phyloP scores from a whole-genome alignment of 2,329 filamentous ascomycete species.

The Aspergillus sp. region DNA sequence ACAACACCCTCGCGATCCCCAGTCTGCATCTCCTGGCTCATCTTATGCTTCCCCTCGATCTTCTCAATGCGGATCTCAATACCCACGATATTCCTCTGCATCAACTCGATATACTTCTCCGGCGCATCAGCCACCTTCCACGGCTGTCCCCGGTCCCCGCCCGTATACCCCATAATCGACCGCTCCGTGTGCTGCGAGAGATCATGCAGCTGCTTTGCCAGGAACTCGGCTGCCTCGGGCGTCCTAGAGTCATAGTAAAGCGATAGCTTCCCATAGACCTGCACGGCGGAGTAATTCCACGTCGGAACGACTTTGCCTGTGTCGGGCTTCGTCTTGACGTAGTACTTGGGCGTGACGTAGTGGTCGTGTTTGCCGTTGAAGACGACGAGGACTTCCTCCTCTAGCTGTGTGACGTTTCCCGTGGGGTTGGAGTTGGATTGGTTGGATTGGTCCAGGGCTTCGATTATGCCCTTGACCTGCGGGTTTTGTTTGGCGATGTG shows the following conservation, averaged over 20 bases:
- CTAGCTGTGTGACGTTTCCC: neutral
- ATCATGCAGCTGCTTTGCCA: constrained; percentile 44
- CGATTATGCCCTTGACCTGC: constrained; percentile 62
- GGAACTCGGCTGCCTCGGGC: constrained; percentile 47
- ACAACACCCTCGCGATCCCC: constrained; percentile 60
- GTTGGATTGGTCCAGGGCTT: constrained; percentile 34
- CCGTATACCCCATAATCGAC: constrained; percentile 57
- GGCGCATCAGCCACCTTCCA: constrained; percentile 65
- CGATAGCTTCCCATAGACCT: constrained; percentile 60
- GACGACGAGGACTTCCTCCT: constrained; percentile 58
- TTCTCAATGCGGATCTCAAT: constrained; percentile 59
- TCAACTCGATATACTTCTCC: constrained; percentile 54
- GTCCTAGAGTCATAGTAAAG: constrained; percentile 54
- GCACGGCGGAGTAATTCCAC: constrained; percentile 68
- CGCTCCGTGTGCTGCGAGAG: constrained; percentile 55
- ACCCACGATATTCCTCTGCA: constrained; percentile 61
- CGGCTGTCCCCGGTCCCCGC: constrained; percentile 47
- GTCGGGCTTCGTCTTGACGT: constrained; percentile 62
- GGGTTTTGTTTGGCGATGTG: constrained; percentile 66
- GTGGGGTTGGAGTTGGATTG: neutral
- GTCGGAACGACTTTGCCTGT: constrained; percentile 69
- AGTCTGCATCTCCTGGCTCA: constrained; percentile 60
- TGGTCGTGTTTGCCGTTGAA: constrained; percentile 61
- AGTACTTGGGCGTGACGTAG: constrained; percentile 70
- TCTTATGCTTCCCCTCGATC: constrained; percentile 65